These are phyloP conservation scores for Brassica carinata DNA, from an alignment of 345 rosid genomes.

Conservation along the genomic window DNA sequence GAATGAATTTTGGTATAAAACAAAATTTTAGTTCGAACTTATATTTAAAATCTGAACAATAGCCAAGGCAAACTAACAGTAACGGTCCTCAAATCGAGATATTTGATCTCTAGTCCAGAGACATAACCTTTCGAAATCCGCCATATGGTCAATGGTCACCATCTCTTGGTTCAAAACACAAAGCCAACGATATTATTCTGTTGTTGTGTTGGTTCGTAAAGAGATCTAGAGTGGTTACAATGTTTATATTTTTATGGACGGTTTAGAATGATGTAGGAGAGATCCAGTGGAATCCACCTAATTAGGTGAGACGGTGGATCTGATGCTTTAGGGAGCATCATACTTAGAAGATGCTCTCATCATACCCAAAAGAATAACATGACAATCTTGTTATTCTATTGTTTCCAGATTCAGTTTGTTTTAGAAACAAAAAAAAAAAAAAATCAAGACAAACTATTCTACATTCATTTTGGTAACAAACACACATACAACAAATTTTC, in stretches of 20 bases:
- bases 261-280: conserved; percentile 20
- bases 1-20: background rate
- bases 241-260: conserved; percentile 21
- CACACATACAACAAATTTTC: background rate
- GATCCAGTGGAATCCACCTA: conserved; percentile 23
- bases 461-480: background rate
- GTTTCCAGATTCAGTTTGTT: background rate
- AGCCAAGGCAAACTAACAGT: background rate
- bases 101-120: background rate
- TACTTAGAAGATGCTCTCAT: background rate
- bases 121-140: background rate
- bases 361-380: conserved; percentile 1
- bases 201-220: conserved; percentile 23
- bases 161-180: conserved; percentile 9
- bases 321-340: conserved; percentile 8
- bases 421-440: background rate
- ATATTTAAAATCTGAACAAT: background rate
- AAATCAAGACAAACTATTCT: background rate
- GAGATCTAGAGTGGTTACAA: conserved; percentile 34
- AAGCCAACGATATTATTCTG: conserved; percentile 18
- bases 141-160: background rate
- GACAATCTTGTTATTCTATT: background rate
- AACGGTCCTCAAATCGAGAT: background rate
- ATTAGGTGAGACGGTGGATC: conserved; percentile 31
- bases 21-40: no score